Base-by-base conservation (phyloP, 1,284 basidiomycete genomes). In the Ustilago shanxiensis region DNA sequence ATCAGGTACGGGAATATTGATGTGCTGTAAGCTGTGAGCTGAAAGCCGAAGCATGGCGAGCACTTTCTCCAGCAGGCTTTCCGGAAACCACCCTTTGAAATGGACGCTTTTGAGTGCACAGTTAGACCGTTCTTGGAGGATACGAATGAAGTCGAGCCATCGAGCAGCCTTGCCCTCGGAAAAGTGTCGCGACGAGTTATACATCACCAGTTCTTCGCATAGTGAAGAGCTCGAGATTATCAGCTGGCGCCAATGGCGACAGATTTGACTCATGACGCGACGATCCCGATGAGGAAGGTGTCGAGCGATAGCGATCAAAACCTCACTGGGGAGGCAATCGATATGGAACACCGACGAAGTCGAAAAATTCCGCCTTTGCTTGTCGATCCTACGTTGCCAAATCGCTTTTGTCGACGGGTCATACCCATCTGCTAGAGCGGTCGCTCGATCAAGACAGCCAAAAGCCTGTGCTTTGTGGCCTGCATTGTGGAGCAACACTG, bases 401-500 rank as follows among this genome's bases (percentile, higher is more conserved):
- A 29, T 37, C 1, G 24, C 26, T 22, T 41, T 66, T 3, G 62
- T 49, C 7, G 52, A 35, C 11, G 41, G 10, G 1, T 67, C 60
- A 14, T 20, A 44, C 29, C 52, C 52, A 18, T 51, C 22, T 18
- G 58, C 58, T 8, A 65, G 37, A 8, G 53, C 28, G 1, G 18
- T 24, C 0, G 73, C 73, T 28, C 31, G 51, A 4, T 68, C 52
- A n/a, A 76, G 68, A 55, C 60, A 76, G 26, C 13, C 37, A 7
- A 29, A 8, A 6, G 73, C 65, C n/a, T 71, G 65, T 9, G 35
- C 20, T 16, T 22, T 33, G 35, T 65, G 61, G 2, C 55, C 55
- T 1, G 65, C 55, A 28, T 50, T 51, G 16, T 18, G 29, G 14
- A 76, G 61, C 24, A 72, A 28, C 9, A 31, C 60, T 3, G 73